Percentiles rank a stretch among this genome's conserved stretches.
phyloP scores from a whole-genome alignment of 1,284 basidiomycete species.

The Ceratobasidium sp. region DNA sequence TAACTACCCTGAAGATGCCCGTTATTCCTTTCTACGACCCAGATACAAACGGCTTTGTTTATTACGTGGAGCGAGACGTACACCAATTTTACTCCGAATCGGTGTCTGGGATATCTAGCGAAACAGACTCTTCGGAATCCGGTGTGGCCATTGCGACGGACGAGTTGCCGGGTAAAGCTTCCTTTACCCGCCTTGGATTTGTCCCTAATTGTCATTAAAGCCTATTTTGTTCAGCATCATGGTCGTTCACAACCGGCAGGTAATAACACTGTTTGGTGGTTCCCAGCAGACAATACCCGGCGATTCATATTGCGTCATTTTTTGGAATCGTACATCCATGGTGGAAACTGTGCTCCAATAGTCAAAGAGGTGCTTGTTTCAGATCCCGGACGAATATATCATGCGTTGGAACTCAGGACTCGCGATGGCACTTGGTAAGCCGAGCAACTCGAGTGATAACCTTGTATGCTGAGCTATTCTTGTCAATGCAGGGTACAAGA shows the following conservation, averaged over 20 bases:
- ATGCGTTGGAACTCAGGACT: conserved; percentile 10
- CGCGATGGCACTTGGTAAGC: conserved; percentile 9
- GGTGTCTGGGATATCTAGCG: conserved; percentile 22
- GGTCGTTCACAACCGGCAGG: background rate
- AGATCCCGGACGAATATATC: background rate
- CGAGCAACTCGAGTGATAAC: background rate
- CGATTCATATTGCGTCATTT: conserved; percentile 19
- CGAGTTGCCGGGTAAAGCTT: conserved; percentile 6
- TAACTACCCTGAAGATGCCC: background rate
- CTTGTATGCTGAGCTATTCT: background rate
- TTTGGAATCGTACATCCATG: conserved; percentile 7
- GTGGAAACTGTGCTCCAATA: conserved; percentile 4
- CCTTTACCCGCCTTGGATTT: too few species aligned
- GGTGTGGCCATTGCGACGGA: conserved; percentile 24
- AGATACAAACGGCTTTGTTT: conserved; percentile 29
- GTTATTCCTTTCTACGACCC: conserved; percentile 24
- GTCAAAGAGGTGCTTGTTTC: background rate
- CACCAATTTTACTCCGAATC: conserved; percentile 14
- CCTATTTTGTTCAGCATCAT: conserved; percentile 8
- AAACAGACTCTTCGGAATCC: conserved; percentile 5
- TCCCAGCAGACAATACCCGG: conserved; percentile 19
- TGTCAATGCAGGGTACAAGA: conserved; percentile 5
- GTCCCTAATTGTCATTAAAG: background rate
- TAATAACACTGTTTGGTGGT: conserved; percentile 23
- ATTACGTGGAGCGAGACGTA: conserved; percentile 7